phyloP scores from a whole-genome alignment of 352 stramenopile genomes.

The Blastocystis sp. region DNA sequence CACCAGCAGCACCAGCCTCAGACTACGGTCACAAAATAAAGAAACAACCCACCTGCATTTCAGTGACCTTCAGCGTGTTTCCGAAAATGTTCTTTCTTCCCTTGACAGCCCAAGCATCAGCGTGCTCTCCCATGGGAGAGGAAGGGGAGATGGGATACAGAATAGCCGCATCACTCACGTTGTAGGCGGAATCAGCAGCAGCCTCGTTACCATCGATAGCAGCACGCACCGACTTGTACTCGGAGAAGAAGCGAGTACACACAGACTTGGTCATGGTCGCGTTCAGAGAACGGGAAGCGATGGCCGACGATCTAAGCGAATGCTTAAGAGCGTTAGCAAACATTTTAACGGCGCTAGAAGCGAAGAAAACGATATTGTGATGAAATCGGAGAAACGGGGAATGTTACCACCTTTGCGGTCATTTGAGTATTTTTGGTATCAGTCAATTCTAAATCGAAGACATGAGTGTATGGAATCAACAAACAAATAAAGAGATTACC shows the following conservation, averaged over 20 bases:
- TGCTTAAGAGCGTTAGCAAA: conserved; percentile 32
- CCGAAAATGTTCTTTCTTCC: conserved; percentile 65
- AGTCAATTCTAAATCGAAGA: no score
- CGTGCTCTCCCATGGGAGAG: conserved; percentile 65
- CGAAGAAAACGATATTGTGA: no score
- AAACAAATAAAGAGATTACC: no score
- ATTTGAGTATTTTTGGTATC: no score
- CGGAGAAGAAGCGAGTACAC: conserved; percentile 23
- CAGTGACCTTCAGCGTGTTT: conserved; percentile 63
- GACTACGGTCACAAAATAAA: neutral
- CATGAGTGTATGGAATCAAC: no score
- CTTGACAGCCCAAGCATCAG: conserved; percentile 63
- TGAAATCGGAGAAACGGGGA: no score
- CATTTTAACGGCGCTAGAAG: no score
- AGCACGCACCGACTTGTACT: conserved; percentile 33
- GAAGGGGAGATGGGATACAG: conserved; percentile 65
- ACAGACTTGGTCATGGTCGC: neutral
- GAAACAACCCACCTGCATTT: conserved; percentile 63
- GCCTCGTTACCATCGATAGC: conserved; percentile 55
- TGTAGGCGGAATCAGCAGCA: conserved; percentile 38
- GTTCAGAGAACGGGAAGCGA: conserved; percentile 17
- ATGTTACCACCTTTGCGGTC: no score
- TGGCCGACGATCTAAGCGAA: conserved; percentile 9
- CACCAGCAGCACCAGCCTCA: conserved; percentile 63
- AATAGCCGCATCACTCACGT: conserved; percentile 34